A percentile compares a stretch with the other conserved stretches of the same genome.
These are phyloP conservation scores for Boletus bicolor DNA, from an alignment of 768 basidiomycete genomes.

Conservation along the genomic window DNA sequence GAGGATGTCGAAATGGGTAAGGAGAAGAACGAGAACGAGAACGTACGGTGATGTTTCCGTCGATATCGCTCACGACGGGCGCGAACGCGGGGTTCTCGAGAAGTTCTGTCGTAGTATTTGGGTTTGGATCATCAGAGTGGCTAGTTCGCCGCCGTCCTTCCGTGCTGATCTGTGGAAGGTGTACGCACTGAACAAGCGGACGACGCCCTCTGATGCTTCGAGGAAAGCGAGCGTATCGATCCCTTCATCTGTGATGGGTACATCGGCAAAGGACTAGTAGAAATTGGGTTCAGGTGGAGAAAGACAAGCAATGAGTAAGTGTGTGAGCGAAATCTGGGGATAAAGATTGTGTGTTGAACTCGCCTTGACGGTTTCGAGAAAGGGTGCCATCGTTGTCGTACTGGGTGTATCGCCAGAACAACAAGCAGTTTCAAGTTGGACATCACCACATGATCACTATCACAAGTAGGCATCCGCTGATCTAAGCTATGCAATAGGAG, in stretches of 20 bases:
- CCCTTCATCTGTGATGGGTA: slow-evolving; percentile 79
- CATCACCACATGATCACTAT: no score
- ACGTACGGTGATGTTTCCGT: slow-evolving; percentile 85
- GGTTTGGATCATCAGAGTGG: neutral
- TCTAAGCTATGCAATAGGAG: no score
- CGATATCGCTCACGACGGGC: slow-evolving; percentile 82
- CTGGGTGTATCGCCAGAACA: neutral
- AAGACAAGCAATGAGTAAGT: neutral
- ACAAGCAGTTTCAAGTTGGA: neutral
- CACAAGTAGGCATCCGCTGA: no score
- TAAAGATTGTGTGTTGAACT: slow-evolving; percentile 8
- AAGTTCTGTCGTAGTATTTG: slow-evolving; percentile 15
- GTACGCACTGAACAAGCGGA: slow-evolving; percentile 81
- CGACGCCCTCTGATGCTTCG: slow-evolving; percentile 84
- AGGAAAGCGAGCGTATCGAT: slow-evolving; percentile 87
- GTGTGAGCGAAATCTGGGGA: neutral
- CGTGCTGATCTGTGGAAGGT: neutral
- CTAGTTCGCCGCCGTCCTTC: neutral
- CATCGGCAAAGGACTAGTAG: slow-evolving; percentile 91
- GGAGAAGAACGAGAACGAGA: neutral
- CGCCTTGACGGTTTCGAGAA: slow-evolving; percentile 68
- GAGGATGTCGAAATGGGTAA: neutral
- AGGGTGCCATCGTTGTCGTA: slow-evolving; percentile 60
- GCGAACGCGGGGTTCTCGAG: slow-evolving; percentile 55
- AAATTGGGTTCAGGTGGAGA: neutral